Evolutionary conservation across 2,329 filamentous ascomycete genomes (phyloP).

Genomic region (Trichoderma sp.): DNA sequence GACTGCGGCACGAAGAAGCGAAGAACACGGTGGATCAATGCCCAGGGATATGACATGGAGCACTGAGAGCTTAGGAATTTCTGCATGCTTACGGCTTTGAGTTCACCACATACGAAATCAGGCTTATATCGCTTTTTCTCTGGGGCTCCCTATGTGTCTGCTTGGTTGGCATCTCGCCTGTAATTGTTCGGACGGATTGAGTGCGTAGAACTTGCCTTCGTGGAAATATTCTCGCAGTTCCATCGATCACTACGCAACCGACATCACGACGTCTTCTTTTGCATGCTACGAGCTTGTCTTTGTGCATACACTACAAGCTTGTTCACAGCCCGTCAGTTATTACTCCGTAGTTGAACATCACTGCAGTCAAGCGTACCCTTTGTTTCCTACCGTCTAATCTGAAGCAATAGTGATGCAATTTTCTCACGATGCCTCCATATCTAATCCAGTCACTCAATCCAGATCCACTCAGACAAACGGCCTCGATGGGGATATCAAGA

Average conservation of each 20-base stretch:
- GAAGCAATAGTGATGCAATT: background rate
- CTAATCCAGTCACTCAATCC: background rate
- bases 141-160: rapidly evolving
- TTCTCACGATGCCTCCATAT: background rate
- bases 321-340: background rate
- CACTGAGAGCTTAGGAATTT: too few species aligned
- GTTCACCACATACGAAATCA: background rate
- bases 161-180: background rate
- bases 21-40: background rate
- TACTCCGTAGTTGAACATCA: background rate
- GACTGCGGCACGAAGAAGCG: background rate
- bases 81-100: too few species aligned
- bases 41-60: too few species aligned
- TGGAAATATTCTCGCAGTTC: background rate
- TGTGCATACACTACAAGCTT: background rate
- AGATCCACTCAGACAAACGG: background rate
- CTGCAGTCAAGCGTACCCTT: background rate
- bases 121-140: background rate
- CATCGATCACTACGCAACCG: background rate
- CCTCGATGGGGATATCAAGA: background rate
- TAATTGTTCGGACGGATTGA: background rate
- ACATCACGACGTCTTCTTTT: background rate
- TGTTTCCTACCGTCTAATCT: background rate
- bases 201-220: too few species aligned
- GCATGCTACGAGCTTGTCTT: background rate